Percentiles rank a stretch among this genome's conserved stretches.
Evolutionary conservation across 768 basidiomycete genomes (phyloP).

Genomic region (Amanita exitialis): DNA sequence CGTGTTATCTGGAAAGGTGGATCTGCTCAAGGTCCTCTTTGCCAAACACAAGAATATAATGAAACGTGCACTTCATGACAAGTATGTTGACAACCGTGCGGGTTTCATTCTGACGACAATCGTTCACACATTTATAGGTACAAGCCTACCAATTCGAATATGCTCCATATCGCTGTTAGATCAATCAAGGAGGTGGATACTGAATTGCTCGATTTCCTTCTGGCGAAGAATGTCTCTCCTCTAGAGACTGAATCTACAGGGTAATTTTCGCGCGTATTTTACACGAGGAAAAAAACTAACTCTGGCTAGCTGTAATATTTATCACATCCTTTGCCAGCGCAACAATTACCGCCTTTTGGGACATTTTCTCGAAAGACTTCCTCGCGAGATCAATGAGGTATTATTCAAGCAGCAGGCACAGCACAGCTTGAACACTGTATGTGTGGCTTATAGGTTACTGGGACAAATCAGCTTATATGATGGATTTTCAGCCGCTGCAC

Average conservation of each 20-base stretch:
- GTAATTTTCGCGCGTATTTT: constrained; percentile 18
- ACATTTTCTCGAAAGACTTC: constrained; percentile 38
- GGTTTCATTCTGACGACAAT: neutral
- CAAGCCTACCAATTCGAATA: constrained; percentile 36
- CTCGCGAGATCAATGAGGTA: constrained; percentile 21
- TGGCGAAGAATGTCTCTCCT: constrained; percentile 35
- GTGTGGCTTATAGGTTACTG: neutral
- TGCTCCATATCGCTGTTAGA: constrained; percentile 32
- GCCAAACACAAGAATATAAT: constrained; percentile 30
- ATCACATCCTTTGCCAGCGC: constrained; percentile 31
- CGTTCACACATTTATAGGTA: constrained; percentile 20
- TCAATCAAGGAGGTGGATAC: constrained; percentile 11
- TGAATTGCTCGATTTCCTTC: constrained; percentile 38
- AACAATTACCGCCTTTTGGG: constrained; percentile 23
- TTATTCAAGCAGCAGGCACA: constrained; percentile 1
- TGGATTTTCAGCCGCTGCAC: constrained; percentile 38
- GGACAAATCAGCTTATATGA: neutral
- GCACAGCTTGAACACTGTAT: constrained; percentile 16
- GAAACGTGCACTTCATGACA: constrained; percentile 28
- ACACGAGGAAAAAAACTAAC: neutral
- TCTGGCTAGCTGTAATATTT: constrained; percentile 41
- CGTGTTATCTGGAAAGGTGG: constrained; percentile 24
- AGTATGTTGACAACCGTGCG: constrained; percentile 19
- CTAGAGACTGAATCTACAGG: constrained; percentile 31
- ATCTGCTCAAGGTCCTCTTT: constrained; percentile 33